A percentile compares a stretch with the other conserved stretches of the same genome.
These are phyloP conservation scores for Globisporangium middletonii DNA, from an alignment of 352 stramenopile species.

Conservation along the genomic window DNA sequence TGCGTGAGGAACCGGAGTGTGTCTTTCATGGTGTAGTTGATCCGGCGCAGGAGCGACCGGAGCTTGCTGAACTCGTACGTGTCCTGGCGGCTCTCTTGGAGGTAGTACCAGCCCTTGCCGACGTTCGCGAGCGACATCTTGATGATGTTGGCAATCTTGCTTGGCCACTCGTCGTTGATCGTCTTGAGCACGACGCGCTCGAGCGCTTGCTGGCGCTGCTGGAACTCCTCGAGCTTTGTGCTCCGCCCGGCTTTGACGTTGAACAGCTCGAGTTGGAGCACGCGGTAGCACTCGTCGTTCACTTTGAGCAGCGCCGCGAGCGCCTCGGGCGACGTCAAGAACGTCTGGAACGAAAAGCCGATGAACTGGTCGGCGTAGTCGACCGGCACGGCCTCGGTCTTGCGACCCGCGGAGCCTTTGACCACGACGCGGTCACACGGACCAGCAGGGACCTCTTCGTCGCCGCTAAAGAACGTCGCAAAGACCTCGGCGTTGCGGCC, in stretches of 20 bases:
- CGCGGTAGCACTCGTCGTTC: constrained; percentile 80
- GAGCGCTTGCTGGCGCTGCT: constrained; percentile 70
- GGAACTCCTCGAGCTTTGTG: constrained; percentile 84
- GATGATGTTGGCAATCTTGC: constrained; percentile 63
- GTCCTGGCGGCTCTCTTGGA: constrained; percentile 78
- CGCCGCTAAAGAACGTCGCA: constrained; percentile 31
- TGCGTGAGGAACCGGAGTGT: constrained; percentile 67
- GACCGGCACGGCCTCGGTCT: constrained; percentile 38
- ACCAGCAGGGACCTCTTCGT: constrained; percentile 33
- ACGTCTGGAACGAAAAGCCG: constrained; percentile 83
- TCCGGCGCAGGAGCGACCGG: constrained; percentile 53
- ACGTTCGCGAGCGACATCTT: constrained; percentile 66
- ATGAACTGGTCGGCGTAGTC: constrained; percentile 87
- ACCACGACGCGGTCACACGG: constrained; percentile 41
- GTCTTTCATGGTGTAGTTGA: constrained; percentile 85
- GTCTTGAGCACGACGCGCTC: constrained; percentile 69
- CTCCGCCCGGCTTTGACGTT: constrained; percentile 65
- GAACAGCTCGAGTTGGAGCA: constrained; percentile 78
- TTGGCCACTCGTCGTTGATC: constrained; percentile 80
- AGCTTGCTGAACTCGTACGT: constrained; percentile 88
- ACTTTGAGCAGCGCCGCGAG: constrained; percentile 72
- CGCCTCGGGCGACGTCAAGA: constrained; percentile 73
- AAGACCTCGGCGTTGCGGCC: constrained; percentile 60
- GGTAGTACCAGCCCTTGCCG: constrained; percentile 82
- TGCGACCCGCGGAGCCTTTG: constrained; percentile 14